Evolutionary conservation across 345 rosid genomes (phyloP).

Genomic region (Abelmoschus esculentus): DNA sequence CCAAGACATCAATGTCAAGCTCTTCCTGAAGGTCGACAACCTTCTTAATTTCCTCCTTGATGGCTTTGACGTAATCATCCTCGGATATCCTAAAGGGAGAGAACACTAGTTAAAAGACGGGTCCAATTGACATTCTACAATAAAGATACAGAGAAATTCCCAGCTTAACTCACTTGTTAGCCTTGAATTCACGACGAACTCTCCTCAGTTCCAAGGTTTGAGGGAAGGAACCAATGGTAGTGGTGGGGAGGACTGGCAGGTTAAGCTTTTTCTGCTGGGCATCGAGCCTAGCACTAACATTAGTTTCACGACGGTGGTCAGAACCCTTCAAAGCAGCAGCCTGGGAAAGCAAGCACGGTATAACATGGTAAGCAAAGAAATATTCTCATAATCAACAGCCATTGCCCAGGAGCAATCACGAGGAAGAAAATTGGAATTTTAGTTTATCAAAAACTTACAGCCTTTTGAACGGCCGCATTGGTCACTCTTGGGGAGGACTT

Average conservation of each 20-base stretch:
- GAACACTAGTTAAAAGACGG: conserved; percentile 10
- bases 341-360: conserved; percentile 31
- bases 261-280: conserved; percentile 96
- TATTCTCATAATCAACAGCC: not conserved
- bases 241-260: conserved; percentile 92
- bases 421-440: conserved; percentile 1
- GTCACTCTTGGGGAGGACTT: conserved; percentile 87
- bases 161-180: conserved; percentile 63
- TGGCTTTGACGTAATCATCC: conserved; percentile 74
- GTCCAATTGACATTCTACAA: not conserved
- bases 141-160: conserved; percentile 4
- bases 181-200: conserved; percentile 98
- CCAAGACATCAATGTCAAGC: conserved; percentile 92
- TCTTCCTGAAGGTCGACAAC: conserved; percentile 90
- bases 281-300: conserved; percentile 84
- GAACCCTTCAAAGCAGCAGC: conserved; percentile 94
- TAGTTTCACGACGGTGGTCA: conserved; percentile 84
- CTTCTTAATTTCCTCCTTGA: conserved; percentile 84
- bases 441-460: conserved; percentile 48
- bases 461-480: conserved; percentile 90
- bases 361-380: not conserved
- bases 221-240: conserved; percentile 96
- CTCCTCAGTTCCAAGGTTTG: conserved; percentile 91
- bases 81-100: conserved; percentile 59
- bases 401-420: not conserved